Evolutionary conservation across 345 rosid genomes (phyloP).

Genomic region (Sonneratia caseolaris): DNA sequence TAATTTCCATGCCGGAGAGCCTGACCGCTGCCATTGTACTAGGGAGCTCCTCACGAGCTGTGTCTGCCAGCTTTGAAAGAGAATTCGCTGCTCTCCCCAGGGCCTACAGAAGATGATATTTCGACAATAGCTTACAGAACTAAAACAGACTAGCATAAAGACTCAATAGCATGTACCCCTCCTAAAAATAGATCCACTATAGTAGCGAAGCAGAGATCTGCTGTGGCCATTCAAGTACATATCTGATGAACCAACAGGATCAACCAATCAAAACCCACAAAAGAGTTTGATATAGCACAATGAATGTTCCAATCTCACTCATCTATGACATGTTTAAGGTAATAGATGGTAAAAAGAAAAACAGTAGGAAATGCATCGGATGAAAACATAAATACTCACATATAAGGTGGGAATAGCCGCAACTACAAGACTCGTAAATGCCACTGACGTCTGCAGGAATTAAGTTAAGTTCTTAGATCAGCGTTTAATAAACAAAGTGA

Average conservation of each 20-base stretch:
- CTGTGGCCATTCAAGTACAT: neutral
- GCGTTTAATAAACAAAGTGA: neutral
- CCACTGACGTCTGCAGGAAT: slow-evolving; percentile 62
- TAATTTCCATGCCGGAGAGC: slow-evolving; percentile 96
- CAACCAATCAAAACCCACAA: neutral
- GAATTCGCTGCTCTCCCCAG: slow-evolving; percentile 84
- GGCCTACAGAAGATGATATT: slow-evolving; percentile 30
- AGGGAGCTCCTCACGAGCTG: slow-evolving; percentile 90
- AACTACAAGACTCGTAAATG: slow-evolving; percentile 66
- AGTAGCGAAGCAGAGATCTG: neutral
- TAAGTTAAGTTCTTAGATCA: slow-evolving; percentile 3
- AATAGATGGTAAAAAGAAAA: neutral
- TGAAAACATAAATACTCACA: slow-evolving; percentile 37
- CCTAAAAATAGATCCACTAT: neutral
- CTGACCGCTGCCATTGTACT: slow-evolving; percentile 88
- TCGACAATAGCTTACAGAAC: neutral
- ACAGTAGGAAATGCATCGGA: neutral
- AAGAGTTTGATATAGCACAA: neutral
- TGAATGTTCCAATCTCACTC: neutral
- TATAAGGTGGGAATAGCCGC: slow-evolving; percentile 70
- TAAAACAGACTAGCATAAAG: neutral
- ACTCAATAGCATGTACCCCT: neutral
- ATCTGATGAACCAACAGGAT: neutral
- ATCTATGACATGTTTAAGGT: neutral
- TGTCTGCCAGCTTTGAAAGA: slow-evolving; percentile 78